Evolutionary conservation across 2,329 filamentous ascomycete genomes (phyloP), one percentile per base, ranked within the genome.

Genomic region (Aspergillus ochraceoroseus): DNA sequence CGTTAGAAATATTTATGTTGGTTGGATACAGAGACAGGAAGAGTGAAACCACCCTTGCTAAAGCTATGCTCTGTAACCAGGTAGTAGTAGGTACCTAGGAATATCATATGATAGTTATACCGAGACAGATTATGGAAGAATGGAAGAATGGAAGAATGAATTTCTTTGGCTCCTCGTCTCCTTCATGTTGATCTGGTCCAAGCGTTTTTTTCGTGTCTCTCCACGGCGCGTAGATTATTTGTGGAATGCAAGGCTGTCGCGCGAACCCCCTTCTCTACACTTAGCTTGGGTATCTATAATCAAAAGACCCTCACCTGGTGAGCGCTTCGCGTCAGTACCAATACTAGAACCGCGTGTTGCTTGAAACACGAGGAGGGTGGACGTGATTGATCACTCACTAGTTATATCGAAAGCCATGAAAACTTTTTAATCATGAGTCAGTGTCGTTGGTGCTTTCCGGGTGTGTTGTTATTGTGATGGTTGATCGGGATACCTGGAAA

Each of bases 101-200:
- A n/a, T n/a, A n/a, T n/a, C n/a, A n/a, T n/a, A n/a, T n/a, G n/a
- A n/a, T n/a, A n/a, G n/a, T n/a, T n/a, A n/a, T n/a, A 22, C 20
- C 9, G 20, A 22, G 20, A 22, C 20, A 29, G 7, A 13, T n/a
- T n/a, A n/a, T n/a, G n/a, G n/a, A n/a, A n/a, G n/a, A n/a, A n/a
- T n/a, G n/a, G n/a, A n/a, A n/a, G n/a, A n/a, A n/a, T n/a, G n/a
- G n/a, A n/a, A 12, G 11, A 44, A 32, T 13, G 48, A 30, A 13
- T 74, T 64, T 43, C 63, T 69, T 49, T 72, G 68, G 43, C 18
- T 42, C 28, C 12, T 43, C 43, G 41, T 11, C 42, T 29, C 41
- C 36, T 32, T 40, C 32, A 26, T 23, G 11, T 22, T 15, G 30
- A 7, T 26, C 19, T 47, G 49, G 49, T 44, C 49, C 45, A 38